Base-by-base conservation (phyloP, 768 basidiomycete species). In the Tricholoma bakamatsutake region DNA sequence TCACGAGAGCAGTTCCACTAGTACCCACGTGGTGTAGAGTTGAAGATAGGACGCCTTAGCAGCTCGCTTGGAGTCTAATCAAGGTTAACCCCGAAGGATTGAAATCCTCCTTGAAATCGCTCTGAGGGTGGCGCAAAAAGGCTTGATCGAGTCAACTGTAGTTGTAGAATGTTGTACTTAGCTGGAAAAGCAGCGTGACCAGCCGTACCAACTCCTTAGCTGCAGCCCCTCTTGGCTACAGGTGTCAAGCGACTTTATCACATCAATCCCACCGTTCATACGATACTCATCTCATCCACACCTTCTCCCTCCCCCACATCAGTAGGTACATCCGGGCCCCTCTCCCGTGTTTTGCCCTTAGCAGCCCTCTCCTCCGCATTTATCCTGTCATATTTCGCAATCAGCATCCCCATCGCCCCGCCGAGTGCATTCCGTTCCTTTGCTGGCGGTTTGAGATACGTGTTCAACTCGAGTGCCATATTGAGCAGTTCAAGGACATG, bases 401-500 rank as follows among this genome's bases (percentile, higher is more conserved):
- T 67, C 57, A 74, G 47, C 27, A 57, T 55, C 39, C 63, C 61
- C 15, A 72, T 59, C 9, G 69, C 66, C 35, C 65, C 61, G 54
- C 68, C 68, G 42, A 73, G 66, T 37, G 72, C 70, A 24, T 56
- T 31, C 11, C 9, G 51, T 27, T 67, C 63, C 12, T 61, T 56
- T 24, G 53, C 57, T 21, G 65, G 57, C 13, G 62, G 61, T 33
- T 54, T 57, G 37, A 56, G 54, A 24, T 64, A 58, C 7, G 67
- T 59, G 7, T 69, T 70, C n/a, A 67, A 55, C 51, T 93, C 90
- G 17, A 94, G 79, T 2, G 91, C 90, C 53, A 88, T 78, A 60
- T 91, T 90, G 39, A 94, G 78, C 54, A 93, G 73, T 62, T 93
- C 92, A 43, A 92, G 78, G 30, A 90, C 77, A 66, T 91, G 86